A percentile compares a stretch with the other conserved stretches of the same genome.
Evolutionary conservation across 768 basidiomycete genomes (phyloP).

Genomic region (Lactarius quietus): DNA sequence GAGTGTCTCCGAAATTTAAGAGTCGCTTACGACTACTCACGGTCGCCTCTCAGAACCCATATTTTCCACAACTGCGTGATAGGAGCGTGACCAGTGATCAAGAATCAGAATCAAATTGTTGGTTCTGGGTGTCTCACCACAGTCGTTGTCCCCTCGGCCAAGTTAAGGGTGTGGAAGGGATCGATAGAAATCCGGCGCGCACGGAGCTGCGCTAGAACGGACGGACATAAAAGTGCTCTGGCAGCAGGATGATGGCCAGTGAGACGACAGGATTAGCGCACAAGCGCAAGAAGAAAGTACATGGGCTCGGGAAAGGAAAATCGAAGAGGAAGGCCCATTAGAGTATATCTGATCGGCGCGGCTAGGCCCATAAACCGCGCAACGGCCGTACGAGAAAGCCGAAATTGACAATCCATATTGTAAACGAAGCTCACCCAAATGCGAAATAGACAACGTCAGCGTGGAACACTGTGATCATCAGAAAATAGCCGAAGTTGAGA

Average conservation of each 20-base stretch:
- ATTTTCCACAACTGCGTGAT: constrained; percentile 10
- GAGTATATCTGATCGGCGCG: constrained; percentile 27
- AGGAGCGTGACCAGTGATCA: neutral
- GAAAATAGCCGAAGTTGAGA: constrained; percentile 13
- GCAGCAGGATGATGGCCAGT: constrained; percentile 1
- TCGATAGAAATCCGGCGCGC: constrained; percentile 5
- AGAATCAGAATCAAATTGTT: neutral
- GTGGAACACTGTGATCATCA: constrained; percentile 17
- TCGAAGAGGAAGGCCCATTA: constrained; percentile 20
- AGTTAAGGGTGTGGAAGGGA: neutral
- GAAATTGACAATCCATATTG: constrained; percentile 25
- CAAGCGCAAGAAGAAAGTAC: constrained; percentile 21
- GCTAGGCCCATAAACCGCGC: constrained; percentile 24
- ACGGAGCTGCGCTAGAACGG: constrained; percentile 8
- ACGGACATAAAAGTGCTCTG: constrained; percentile 9
- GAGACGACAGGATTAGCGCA: constrained; percentile 20
- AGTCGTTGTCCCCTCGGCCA: neutral
- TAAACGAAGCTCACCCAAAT: constrained; percentile 30
- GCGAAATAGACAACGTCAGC: constrained; percentile 28
- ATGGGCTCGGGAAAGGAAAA: constrained; percentile 19
- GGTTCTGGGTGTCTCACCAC: constrained; percentile 1
- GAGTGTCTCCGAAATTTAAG: constrained; percentile 1
- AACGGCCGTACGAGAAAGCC: constrained; percentile 12
- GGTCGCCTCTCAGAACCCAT: constrained; percentile 14
- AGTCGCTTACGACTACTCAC: constrained; percentile 1